Evolutionary conservation across 176 grass and related monocot species (phyloP).

Genomic region (Lolium rigidum): DNA sequence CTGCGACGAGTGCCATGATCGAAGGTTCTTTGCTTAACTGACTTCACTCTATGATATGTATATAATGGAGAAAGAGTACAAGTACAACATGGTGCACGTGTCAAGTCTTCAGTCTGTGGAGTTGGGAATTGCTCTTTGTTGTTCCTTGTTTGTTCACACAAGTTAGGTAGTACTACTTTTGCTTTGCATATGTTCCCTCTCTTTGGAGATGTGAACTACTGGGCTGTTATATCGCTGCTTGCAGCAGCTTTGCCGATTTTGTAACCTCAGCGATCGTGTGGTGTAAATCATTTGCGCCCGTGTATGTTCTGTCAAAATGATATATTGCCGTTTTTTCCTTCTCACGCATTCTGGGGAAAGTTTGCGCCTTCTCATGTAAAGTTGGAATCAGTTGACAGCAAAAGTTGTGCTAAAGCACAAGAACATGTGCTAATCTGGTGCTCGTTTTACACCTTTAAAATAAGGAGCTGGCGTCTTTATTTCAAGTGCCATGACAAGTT

Average conservation of each 20-base stretch:
- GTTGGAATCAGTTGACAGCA: background rate
- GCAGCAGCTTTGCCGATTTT: background rate
- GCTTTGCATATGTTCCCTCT: background rate
- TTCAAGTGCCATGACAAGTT: constrained; percentile 11
- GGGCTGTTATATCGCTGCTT: background rate
- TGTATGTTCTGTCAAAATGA: background rate
- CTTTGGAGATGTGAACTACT: background rate
- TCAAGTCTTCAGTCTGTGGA: background rate
- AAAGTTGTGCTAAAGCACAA: background rate
- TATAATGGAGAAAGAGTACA: background rate
- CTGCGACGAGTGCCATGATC: background rate
- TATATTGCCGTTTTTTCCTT: background rate
- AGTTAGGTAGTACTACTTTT: background rate
- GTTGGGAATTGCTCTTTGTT: background rate
- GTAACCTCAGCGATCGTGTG: background rate
- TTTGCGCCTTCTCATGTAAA: background rate
- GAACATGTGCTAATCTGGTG: background rate
- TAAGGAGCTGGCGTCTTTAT: background rate
- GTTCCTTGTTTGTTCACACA: constrained; percentile 22
- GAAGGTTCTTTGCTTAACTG: constrained; percentile 20
- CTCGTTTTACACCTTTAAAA: background rate
- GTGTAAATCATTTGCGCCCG: background rate
- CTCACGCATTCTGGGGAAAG: background rate
- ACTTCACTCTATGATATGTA: background rate
- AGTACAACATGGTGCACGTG: background rate